Base-by-base conservation (phyloP, 1,139 yeast species). In the Taiozyma sp. region DNA sequence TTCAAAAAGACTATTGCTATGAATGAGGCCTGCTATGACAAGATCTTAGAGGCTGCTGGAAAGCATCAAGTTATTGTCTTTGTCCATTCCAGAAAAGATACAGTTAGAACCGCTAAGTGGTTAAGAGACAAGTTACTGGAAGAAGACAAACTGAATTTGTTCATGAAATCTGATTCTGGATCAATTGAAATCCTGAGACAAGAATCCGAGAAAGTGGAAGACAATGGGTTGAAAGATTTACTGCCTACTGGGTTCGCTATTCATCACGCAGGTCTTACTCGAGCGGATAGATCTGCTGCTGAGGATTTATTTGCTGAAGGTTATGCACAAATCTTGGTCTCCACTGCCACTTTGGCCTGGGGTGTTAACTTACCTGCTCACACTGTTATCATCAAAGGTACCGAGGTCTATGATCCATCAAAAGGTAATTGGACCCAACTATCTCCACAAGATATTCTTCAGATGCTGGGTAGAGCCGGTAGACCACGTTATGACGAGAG, bases 351-450 rank as follows among this genome's bases (percentile, higher is more conserved):
- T 0, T 78, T 93, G 57, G 98, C 99, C 0, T 93, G 98, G 99
- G 99, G 99, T 76, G 98, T 93, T 40, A 93, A 93, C 65, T 76
- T 93, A 51, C 99, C 99, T 1, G 98, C 98, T 0, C 97, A 93
- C 61, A 90, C 97, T 0, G 99, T 93, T 30, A 84, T 93, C 30
- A 88, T 93, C 54, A 92, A 93, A 63, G 99, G 98, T 0, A 93
- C 99, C 0, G 96, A 91, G 62, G 84, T 93, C 0, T 95, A 93
- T 63, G 87, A 95, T 3, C 97, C 99, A 0, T 95, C 87, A 60
- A 80, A 80, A 56, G 97, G 98, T 48, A 71, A 80, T 1, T 92
- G 97, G 97, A 82, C 83, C 2, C 96, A 89, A 61, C 71, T 93
- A 13, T 86, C 96, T 0, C 96, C 97, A 0, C 98, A 92, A 63